These are phyloP conservation scores for Heliosperma pusillum DNA, from an alignment of 148 eudicot species.

Conservation along the genomic window DNA sequence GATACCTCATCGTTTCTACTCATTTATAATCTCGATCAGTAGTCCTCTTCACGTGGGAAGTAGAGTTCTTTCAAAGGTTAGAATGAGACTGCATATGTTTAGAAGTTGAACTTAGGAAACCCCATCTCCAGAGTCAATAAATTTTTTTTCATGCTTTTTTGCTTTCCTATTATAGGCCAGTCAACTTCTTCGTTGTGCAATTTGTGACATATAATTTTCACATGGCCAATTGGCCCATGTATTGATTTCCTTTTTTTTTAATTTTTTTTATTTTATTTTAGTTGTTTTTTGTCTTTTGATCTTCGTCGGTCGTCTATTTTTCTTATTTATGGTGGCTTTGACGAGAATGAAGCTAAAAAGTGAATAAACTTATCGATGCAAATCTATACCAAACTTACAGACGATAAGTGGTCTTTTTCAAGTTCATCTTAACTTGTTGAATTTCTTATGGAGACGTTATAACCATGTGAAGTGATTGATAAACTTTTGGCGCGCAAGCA, in stretches of 20 bases:
- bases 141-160: not conserved
- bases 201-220: too few relatives aligned
- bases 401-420: not conserved
- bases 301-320: not conserved
- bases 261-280: too few relatives aligned
- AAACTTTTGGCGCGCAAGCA: constrained; percentile 9
- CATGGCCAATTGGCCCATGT: not conserved
- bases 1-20: not conserved
- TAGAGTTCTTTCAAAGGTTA: not conserved
- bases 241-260: not conserved
- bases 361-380: not conserved
- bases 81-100: too few relatives aligned
- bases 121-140: not conserved
- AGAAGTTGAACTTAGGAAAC: not conserved
- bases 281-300: not conserved
- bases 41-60: not conserved
- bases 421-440: not conserved
- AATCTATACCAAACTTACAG: not conserved
- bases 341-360: not conserved
- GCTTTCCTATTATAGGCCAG: not conserved
- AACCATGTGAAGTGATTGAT: not conserved
- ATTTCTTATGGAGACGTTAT: not conserved
- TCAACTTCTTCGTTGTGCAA: too few relatives aligned
- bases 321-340: not conserved
- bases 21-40: not conserved